These are phyloP conservation scores for Botrytis fabae DNA, from an alignment of 2,329 filamentous ascomycete species.

Conservation along the genomic window DNA sequence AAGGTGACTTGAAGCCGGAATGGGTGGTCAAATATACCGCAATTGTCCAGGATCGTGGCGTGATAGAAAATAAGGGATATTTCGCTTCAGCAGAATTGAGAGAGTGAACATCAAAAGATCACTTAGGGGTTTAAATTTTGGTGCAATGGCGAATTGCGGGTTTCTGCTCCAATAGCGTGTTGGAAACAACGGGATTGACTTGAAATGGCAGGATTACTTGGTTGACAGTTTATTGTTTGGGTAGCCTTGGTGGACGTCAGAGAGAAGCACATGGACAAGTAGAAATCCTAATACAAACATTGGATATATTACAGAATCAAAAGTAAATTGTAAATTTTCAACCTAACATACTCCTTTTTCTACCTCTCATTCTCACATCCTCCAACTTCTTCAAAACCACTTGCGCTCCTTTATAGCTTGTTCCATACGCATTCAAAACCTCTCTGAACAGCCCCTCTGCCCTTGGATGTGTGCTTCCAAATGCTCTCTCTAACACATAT, in stretches of 20 bases:
- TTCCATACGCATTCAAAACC: conserved; percentile 72
- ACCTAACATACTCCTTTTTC: conserved; percentile 97
- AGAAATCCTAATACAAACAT: background rate
- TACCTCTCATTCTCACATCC: conserved; percentile 87
- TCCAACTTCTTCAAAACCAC: conserved; percentile 79
- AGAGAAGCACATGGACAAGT: background rate
- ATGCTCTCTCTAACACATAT: conserved; percentile 92
- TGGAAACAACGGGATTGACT: background rate
- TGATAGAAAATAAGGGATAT: conserved; percentile 98
- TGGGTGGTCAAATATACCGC: conserved; percentile 99
- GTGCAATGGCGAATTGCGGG: background rate
- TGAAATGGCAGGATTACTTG: background rate
- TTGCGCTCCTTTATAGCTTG: conserved; percentile 72
- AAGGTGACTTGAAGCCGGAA: conserved; percentile 78
- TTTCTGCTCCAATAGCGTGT: conserved; percentile 2
- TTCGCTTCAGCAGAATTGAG: conserved; percentile 80
- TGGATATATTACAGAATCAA: conserved; percentile 2
- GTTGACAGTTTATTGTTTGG: background rate
- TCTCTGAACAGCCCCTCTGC: conserved; percentile 75
- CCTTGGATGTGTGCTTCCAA: conserved; percentile 89
- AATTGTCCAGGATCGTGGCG: conserved; percentile 87
- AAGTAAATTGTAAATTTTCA: conserved; percentile 43
- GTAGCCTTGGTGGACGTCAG: background rate
- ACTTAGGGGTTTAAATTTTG: background rate
- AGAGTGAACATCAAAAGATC: conserved; percentile 37